Conservation (phyloP, 176 grass and related monocot genomes). For the Oryza rufipogon region DNA sequence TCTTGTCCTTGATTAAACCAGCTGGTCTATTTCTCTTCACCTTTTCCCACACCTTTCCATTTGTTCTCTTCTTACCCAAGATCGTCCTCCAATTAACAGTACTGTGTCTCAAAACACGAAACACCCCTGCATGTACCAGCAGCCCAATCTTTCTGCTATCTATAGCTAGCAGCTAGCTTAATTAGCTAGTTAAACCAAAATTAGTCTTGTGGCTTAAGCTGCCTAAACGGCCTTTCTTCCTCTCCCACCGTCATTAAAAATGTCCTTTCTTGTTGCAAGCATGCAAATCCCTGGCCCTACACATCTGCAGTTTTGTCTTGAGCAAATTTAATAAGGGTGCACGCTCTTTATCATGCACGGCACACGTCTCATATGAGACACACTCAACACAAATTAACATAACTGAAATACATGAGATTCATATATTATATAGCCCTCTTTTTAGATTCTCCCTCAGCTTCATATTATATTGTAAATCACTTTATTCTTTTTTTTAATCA, state of each 20-base stretch:
- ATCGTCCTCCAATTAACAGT: background rate
- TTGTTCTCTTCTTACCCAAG: background rate
- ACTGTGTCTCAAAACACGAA: constrained; percentile 38
- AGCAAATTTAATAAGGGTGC: constrained; percentile 16
- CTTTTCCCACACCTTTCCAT: background rate
- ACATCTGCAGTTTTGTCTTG: constrained; percentile 1
- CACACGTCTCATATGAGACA: background rate
- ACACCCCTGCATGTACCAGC: constrained; percentile 30
- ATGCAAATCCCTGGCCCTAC: constrained; percentile 4
- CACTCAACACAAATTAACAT: constrained; percentile 3
- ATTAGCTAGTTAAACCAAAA: constrained; percentile 27
- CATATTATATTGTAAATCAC: no score
- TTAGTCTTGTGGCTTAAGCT: constrained; percentile 43
- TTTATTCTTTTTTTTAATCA: no score
- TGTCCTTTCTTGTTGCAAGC: constrained; percentile 49
- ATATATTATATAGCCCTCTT: no score
- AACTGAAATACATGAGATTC: background rate
- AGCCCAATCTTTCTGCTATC: constrained; percentile 7
- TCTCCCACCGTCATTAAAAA: constrained; percentile 38
- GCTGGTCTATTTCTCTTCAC: background rate
- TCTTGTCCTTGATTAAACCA: background rate
- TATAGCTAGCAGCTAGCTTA: constrained; percentile 1
- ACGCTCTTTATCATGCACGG: constrained; percentile 27
- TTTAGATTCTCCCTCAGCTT: no score
- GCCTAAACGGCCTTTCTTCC: constrained; percentile 22